phyloP scores from a whole-genome alignment of 306 rosid genomes.

The Prunus salicina region DNA sequence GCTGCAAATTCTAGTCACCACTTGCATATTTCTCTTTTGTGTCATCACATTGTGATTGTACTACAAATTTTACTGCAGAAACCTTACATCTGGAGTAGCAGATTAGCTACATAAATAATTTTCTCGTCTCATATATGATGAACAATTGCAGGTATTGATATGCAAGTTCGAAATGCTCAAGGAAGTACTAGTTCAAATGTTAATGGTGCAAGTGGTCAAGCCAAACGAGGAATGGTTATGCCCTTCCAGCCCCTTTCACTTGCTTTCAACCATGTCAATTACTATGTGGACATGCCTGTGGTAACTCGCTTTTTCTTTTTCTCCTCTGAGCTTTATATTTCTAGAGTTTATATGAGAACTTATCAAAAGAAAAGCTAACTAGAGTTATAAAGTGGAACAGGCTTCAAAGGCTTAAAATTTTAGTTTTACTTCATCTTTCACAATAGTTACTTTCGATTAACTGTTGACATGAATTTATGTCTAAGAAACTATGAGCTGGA shows the following conservation, averaged over 20 bases:
- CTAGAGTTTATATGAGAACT: neutral
- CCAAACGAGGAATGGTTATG: conserved; percentile 28
- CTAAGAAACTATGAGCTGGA: neutral
- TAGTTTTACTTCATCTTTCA: neutral
- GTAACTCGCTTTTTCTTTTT: neutral
- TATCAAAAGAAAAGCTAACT: neutral
- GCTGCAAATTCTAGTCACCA: neutral
- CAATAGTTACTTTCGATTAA: no score
- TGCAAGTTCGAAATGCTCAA: conserved; percentile 27
- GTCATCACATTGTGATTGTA: neutral
- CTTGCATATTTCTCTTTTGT: neutral
- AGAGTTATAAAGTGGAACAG: neutral
- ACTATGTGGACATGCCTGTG: conserved; percentile 36
- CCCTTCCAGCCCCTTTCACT: conserved; percentile 38
- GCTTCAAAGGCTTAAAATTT: no score
- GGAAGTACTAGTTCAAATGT: neutral
- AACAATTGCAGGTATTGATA: conserved; percentile 14
- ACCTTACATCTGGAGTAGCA: no score
- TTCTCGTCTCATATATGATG: neutral
- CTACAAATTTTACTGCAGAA: neutral
- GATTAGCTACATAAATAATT: neutral
- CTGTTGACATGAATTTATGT: neutral
- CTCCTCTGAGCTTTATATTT: neutral
- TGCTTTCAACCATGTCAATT: conserved; percentile 35
- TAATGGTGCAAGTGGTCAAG: conserved; percentile 1